Evolutionary conservation across 2,329 filamentous ascomycete species (phyloP).

Genomic region (Pezicula radicicola): DNA sequence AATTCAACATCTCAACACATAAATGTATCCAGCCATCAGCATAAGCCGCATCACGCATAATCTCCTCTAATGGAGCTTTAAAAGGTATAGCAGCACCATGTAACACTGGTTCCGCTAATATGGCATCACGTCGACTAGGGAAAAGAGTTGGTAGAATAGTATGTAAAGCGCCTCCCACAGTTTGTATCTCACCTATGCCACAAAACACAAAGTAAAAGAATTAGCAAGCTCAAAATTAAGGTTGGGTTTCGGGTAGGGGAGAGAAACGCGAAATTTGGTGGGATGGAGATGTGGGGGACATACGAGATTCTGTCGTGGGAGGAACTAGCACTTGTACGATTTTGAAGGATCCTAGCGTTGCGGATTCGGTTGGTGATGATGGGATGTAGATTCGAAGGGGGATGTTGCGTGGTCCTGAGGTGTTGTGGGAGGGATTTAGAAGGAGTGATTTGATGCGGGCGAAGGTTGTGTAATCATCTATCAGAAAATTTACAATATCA

Average conservation of each 20-base stretch:
- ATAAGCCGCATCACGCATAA: constrained; percentile 81
- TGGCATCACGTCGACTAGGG: constrained; percentile 77
- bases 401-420: constrained; percentile 71
- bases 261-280: not conserved
- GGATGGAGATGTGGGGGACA: constrained; percentile 9
- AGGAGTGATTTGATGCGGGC: constrained; percentile 72
- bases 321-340: constrained; percentile 75
- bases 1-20: constrained; percentile 66
- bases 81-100: constrained; percentile 86
- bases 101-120: constrained; percentile 79
- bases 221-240: not conserved
- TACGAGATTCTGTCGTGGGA: constrained; percentile 36
- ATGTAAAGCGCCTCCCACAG: constrained; percentile 76
- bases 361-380: constrained; percentile 48
- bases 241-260: not conserved
- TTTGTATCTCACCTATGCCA: constrained; percentile 51
- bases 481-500: not conserved
- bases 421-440: constrained; percentile 59
- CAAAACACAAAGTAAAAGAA: not conserved
- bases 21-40: constrained; percentile 90
- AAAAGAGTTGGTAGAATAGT: constrained; percentile 76
- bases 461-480: constrained; percentile 72
- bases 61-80: constrained; percentile 72
- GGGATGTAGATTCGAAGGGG: constrained; percentile 86
- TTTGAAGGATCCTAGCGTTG: constrained; percentile 55